These are phyloP conservation scores for Solanum pinnatisectum DNA, from an alignment of 257 asterid genomes.

Conservation along the genomic window DNA sequence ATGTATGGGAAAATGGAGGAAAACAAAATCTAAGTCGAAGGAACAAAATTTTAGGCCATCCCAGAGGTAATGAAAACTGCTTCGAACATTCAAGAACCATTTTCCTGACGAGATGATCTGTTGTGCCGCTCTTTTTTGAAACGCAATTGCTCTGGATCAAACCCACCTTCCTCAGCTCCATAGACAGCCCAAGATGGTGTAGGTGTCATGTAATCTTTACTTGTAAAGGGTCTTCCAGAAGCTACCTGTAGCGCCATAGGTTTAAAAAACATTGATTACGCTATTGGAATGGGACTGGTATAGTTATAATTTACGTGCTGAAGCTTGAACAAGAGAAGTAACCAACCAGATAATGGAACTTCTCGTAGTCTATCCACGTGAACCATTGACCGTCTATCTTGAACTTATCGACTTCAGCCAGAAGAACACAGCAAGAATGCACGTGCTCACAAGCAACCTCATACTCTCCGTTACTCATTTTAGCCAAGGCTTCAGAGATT, in stretches of 20 bases:
- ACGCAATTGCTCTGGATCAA: no score
- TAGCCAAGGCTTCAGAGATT: conserved; percentile 72
- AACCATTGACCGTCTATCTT: conserved; percentile 76
- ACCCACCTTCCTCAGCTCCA: no score
- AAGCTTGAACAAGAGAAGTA: background rate
- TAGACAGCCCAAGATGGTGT: no score
- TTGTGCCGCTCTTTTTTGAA: no score
- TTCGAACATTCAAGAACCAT: no score
- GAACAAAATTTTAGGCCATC: no score
- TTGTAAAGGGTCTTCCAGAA: conserved; percentile 57
- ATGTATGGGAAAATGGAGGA: background rate
- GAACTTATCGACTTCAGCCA: conserved; percentile 78
- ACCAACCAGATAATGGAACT: conserved; percentile 87
- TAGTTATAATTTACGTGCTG: background rate
- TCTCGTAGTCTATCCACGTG: conserved; percentile 96
- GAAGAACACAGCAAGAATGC: conserved; percentile 91
- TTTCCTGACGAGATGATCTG: no score
- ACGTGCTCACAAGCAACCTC: conserved; percentile 97
- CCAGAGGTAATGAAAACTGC: no score
- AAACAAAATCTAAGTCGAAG: background rate
- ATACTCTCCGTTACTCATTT: conserved; percentile 70
- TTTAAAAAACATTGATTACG: background rate
- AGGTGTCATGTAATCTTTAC: no score
- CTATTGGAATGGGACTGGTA: background rate
- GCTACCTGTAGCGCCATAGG: conserved; percentile 47